Evolutionary conservation across 306 rosid species (phyloP).

Genomic region (Medicago lupulina): DNA sequence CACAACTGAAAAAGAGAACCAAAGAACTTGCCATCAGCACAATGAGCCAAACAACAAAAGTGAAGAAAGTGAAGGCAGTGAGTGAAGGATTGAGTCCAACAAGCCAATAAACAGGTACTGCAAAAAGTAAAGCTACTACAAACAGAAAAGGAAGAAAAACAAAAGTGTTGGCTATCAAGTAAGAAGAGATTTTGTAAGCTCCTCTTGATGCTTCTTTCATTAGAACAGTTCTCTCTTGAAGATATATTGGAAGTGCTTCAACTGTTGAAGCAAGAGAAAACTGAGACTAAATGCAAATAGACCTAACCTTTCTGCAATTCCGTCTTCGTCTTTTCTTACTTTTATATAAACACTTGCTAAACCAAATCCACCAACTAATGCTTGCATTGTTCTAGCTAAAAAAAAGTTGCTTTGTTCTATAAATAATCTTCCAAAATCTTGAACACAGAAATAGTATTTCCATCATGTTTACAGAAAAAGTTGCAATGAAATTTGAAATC

Average conservation of each 20-base stretch:
- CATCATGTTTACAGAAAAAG: slow-evolving; percentile 51
- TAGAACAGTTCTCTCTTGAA: slow-evolving; percentile 80
- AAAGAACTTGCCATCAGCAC: slow-evolving; percentile 91
- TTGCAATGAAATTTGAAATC: slow-evolving; percentile 68
- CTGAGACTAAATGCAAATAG: slow-evolving; percentile 89
- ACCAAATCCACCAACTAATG: slow-evolving; percentile 87
- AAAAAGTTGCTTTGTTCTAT: slow-evolving; percentile 90
- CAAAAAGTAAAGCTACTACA: slow-evolving; percentile 69
- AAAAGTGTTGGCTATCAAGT: slow-evolving; percentile 85
- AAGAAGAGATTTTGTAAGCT: slow-evolving; percentile 76
- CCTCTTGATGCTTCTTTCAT: slow-evolving; percentile 95
- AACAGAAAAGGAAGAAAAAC: slow-evolving; percentile 83
- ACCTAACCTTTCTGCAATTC: slow-evolving; percentile 73
- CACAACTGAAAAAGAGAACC: slow-evolving; percentile 72
- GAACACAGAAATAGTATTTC: slow-evolving; percentile 81
- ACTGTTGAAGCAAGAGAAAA: slow-evolving; percentile 86
- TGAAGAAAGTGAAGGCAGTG: slow-evolving; percentile 70
- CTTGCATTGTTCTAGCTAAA: slow-evolving; percentile 85
- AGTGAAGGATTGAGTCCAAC: slow-evolving; percentile 86
- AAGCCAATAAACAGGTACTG: slow-evolving; percentile 81
- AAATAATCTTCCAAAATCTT: slow-evolving; percentile 84
- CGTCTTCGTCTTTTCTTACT: slow-evolving; percentile 72
- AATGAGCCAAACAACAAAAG: slow-evolving; percentile 84
- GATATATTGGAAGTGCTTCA: slow-evolving; percentile 89
- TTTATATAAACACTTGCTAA: slow-evolving; percentile 78